Evolutionary conservation across 257 asterid species (phyloP), one percentile per base, ranked within the genome.

Genomic region (Fraxinus excelsior): DNA sequence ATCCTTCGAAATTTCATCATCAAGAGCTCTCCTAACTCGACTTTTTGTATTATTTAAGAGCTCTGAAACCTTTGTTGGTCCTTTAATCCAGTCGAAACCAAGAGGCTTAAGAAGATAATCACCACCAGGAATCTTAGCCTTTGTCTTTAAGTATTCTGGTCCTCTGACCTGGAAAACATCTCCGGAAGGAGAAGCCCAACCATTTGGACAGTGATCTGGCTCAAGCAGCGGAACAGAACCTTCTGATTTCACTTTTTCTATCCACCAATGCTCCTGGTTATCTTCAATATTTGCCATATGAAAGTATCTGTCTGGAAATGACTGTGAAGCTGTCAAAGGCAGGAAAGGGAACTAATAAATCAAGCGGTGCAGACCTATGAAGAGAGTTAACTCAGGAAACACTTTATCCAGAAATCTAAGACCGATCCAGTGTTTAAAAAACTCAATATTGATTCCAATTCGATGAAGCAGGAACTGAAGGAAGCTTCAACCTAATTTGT

Each of bases 21-120:
- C 86, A 7, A 94, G 82, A 7, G 90, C 91, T 82, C 69, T 86
- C 80, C 92, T 77, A 26, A 94, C 83, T 26, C 97, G 96, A 81
- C 82, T 81, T 80, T 86, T 85, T 3, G 91, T 96, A 82, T 86
- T 80, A 4, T 34, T 85, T 74, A 94, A 80, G 29, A 87, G 75
- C 38, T 89, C 92, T 14, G 94, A 86, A 65, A 89, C 80, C 78
- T 90, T 91, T 18, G 91, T 70, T 19, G 92, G 82, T 60, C 93
- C 94, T 90, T 89, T 91, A 31, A 90, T 78, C 98, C 98, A 94
- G 85, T 94, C 97, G 74, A 94, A 89, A 66, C 96, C 98, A 28
- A 94, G 86, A 28, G 97, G 96, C 78, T 90, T 87, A 65, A 91
- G 90, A 78, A 94, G 91, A 83, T 88, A 91, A 44, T 90, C 86